phyloP scores from a whole-genome alignment of 2,329 filamentous ascomycete species.

The Corynespora cassiicola region DNA sequence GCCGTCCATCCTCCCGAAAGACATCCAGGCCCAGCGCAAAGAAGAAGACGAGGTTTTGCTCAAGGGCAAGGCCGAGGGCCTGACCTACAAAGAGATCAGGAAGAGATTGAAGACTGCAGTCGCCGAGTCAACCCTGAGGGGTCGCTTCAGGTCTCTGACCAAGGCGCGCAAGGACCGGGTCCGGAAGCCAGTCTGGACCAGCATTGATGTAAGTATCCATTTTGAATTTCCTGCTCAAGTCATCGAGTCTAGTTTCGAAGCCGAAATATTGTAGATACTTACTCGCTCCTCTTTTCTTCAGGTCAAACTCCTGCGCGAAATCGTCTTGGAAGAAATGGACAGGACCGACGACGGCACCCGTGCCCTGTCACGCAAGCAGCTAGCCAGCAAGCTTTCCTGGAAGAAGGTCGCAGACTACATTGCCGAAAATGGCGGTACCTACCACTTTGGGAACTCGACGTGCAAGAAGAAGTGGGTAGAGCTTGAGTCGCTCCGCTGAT shows the following conservation, averaged over 20 bases:
- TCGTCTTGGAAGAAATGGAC: conserved; percentile 28
- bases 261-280: neutral
- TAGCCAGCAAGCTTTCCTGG: conserved; percentile 60
- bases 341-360: conserved; percentile 19
- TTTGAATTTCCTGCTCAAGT: no score
- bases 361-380: conserved; percentile 19
- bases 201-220: conserved; percentile 65
- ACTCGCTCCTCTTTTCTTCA: no score
- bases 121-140: conserved; percentile 75
- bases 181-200: conserved; percentile 69
- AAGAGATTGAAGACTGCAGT: conserved; percentile 62
- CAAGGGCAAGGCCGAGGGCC: conserved; percentile 59
- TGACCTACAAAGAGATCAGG: conserved; percentile 72
- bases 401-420: conserved; percentile 65
- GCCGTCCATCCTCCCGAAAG: no score
- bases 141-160: conserved; percentile 69
- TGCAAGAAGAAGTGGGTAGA: conserved; percentile 69
- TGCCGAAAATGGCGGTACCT: conserved; percentile 58
- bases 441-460: conserved; percentile 66
- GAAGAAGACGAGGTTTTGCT: conserved; percentile 53
- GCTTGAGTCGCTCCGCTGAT: conserved; percentile 16
- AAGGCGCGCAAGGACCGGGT: conserved; percentile 68
- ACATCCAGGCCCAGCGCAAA: conserved; percentile 17
- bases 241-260: neutral
- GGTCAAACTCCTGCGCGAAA: conserved; percentile 30